Evolutionary conservation across 2,329 filamentous ascomycete species (phyloP), one percentile per base, ranked within the genome.

Genomic region (Pestalotiopsis sp.): DNA sequence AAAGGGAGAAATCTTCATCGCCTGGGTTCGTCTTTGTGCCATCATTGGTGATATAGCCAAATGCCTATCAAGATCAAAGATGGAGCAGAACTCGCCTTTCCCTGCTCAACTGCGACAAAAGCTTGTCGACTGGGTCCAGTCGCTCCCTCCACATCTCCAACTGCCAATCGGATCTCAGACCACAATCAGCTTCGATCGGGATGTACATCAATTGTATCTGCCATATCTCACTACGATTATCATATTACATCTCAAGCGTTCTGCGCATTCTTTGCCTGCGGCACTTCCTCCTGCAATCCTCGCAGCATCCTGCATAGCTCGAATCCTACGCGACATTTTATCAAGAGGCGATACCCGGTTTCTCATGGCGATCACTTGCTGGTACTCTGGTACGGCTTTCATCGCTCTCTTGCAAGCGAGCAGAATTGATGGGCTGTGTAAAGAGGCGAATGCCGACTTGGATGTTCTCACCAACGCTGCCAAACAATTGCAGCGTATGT

Each of bases 211-310:
- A 64, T 73, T 83, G 0, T 77, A 83, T 70, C 75, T 83, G 0
- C 81, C 82, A 0, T 83, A 83, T 60, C 73, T 83, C 6, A 80
- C 81, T 0, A 79, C 79, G 4, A 79, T 83, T 12, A 82, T 81
- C 62, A 74, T 83, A 13, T 75, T 83, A 2, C 79, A 81, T 66
- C 74, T 82, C 1, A 78, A 78, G 17, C 72, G 77, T 12, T 78
- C 80, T 0, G 74, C 78, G 1, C 77, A 79, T 4, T 76, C 79
- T 2, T 73, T 82, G 0, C 81, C 81, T 6, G 76, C 79, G 57
- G 79, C 79, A 6, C 76, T 80, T 13, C 77, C 78, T 3, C 75
- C 79, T 1, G 80, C 80, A 20, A 78, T 80, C 5, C 69, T 82
- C 2, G 79, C 80, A 1, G 80, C 80, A 4, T 80, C 79, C 2